Evolutionary conservation across 371 early-diverging fungal species (phyloP).

Genomic region (Syncephalis fuscata): DNA sequence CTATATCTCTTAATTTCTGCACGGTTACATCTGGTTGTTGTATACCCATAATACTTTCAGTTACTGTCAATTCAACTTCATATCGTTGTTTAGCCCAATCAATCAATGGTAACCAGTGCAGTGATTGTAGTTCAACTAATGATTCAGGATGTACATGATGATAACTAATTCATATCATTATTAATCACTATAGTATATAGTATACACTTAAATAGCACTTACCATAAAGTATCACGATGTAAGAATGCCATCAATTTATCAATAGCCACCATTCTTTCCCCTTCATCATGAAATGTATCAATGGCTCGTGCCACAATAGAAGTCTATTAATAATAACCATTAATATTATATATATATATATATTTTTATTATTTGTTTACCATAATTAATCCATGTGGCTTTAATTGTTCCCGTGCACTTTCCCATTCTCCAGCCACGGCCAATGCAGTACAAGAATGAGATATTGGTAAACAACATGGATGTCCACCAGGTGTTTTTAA

Average conservation of each 20-base stretch:
- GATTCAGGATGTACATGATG: conserved; percentile 60
- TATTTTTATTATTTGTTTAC: conserved; percentile 17
- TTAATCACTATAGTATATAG: not conserved
- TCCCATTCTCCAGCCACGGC: conserved; percentile 92
- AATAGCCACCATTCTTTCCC: conserved; percentile 41
- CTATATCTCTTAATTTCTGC: conserved; percentile 25
- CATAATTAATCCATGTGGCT: conserved; percentile 75
- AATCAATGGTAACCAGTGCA: conserved; percentile 69
- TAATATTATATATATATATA: not conserved
- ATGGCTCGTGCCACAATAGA: conserved; percentile 70
- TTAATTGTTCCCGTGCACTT: conserved; percentile 52
- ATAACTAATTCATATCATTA: conserved; percentile 20
- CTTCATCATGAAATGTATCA: conserved; percentile 44
- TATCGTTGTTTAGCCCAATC: conserved; percentile 52
- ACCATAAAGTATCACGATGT: conserved; percentile 79
- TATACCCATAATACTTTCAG: conserved; percentile 48
- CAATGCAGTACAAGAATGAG: conserved; percentile 46
- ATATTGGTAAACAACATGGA: conserved; percentile 33
- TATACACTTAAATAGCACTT: conserved; percentile 1
- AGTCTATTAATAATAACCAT: conserved; percentile 27
- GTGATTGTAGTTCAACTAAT: conserved; percentile 59
- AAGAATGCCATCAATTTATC: conserved; percentile 59
- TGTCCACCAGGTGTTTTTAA: conserved; percentile 74
- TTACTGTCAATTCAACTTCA: conserved; percentile 48
- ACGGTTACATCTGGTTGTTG: conserved; percentile 45